phyloP scores from a whole-genome alignment of 208 protist genomes.

The Vickermania spadyakhi region DNA sequence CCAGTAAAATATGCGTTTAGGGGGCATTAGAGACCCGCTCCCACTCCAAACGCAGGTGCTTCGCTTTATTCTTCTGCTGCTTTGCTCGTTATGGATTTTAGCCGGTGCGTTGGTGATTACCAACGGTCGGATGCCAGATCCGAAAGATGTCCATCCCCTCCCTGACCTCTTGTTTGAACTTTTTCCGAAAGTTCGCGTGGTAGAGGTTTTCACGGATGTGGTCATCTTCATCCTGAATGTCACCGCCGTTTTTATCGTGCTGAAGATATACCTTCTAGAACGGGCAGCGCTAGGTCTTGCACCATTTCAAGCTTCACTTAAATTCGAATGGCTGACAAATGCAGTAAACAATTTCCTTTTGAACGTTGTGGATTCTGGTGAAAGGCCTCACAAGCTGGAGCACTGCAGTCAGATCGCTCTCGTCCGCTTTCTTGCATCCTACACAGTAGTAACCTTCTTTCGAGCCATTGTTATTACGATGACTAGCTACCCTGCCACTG shows the following conservation, averaged over 20 bases:
- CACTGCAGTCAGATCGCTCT: conserved; percentile 29
- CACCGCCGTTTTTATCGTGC: conserved; percentile 20
- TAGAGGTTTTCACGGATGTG: conserved; percentile 44
- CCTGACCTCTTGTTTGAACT: conserved; percentile 67
- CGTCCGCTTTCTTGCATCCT: conserved; percentile 68
- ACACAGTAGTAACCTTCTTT: conserved; percentile 53
- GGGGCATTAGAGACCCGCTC: conserved; percentile 16
- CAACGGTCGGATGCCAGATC: conserved; percentile 71
- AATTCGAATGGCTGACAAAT: conserved; percentile 11
- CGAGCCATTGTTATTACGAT: conserved; percentile 56
- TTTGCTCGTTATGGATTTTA: conserved; percentile 41
- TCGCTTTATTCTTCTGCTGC: conserved; percentile 47
- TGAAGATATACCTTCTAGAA: conserved; percentile 67
- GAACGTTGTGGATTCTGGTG: conserved; percentile 28
- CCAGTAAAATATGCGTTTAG: background rate
- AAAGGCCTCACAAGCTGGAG: conserved; percentile 22
- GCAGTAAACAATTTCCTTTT: conserved; percentile 36
- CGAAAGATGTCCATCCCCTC: conserved; percentile 35
- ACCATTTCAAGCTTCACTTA: conserved; percentile 10
- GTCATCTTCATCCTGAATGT: conserved; percentile 47
- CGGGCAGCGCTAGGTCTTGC: conserved; percentile 12
- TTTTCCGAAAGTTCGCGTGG: conserved; percentile 28
- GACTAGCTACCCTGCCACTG: conserved; percentile 76
- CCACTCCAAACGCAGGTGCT: conserved; percentile 58
- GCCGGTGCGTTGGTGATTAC: conserved; percentile 53